A percentile compares a stretch with the other conserved stretches of the same genome.
Conservation (phyloP, 176 grass and related monocot species). For the Pontederia paniculata region DNA sequence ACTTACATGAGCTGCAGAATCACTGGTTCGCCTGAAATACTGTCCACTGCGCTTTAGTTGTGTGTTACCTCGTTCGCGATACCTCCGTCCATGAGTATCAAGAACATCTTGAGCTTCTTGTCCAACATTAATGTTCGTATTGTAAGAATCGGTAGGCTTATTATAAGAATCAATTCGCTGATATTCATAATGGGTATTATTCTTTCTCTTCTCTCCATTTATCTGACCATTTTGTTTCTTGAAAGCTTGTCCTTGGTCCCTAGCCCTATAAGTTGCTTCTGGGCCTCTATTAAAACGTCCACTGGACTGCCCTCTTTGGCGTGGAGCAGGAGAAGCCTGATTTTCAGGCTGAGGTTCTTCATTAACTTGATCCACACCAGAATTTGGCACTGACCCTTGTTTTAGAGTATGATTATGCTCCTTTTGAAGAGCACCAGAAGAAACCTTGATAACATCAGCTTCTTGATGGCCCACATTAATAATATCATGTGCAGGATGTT, state of each 20-base stretch:
- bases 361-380: conserved; percentile 5
- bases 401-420: conserved; percentile 8
- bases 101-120: conserved; percentile 11
- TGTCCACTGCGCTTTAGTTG: conserved; percentile 22
- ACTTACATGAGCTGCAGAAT: conserved; percentile 1
- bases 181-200: conserved; percentile 43
- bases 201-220: conserved; percentile 34
- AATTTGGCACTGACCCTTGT: neutral
- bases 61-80: conserved; percentile 26
- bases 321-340: conserved; percentile 23
- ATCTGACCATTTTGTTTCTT: conserved; percentile 24
- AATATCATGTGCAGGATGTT: neutral
- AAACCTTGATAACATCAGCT: neutral
- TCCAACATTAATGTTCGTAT: conserved; percentile 24
- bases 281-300: conserved; percentile 42
- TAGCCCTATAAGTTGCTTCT: conserved; percentile 34
- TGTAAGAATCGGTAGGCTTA: conserved; percentile 26
- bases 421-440: conserved; percentile 9
- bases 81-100: conserved; percentile 15
- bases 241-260: conserved; percentile 26
- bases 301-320: conserved; percentile 31
- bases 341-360: conserved; percentile 24
- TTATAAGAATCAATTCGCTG: conserved; percentile 41
- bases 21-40: conserved; percentile 31
- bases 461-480: neutral